A percentile compares a stretch with the other conserved stretches of the same genome.
Conservation (phyloP, 73 alveolate genomes). For the Paramecium sonneborni region DNA sequence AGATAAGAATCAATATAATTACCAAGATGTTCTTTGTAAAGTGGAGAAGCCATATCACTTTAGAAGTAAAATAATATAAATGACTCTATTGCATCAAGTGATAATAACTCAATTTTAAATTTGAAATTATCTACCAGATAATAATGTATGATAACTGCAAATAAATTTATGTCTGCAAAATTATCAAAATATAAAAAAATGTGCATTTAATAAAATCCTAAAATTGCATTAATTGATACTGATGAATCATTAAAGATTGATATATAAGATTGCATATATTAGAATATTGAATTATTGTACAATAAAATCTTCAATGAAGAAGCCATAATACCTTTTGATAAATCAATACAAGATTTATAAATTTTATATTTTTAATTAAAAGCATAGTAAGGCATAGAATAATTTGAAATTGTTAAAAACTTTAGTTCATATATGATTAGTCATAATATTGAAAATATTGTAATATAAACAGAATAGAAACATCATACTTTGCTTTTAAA, state of each 20-base stretch:
- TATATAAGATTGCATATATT: not conserved
- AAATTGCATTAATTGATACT: not conserved
- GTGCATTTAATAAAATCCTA: not conserved
- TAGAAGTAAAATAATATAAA: not conserved
- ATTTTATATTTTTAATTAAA: not conserved
- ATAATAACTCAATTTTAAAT: not conserved
- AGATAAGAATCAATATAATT: not conserved
- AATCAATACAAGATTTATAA: not conserved
- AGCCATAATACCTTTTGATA: not conserved
- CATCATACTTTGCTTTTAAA: not conserved
- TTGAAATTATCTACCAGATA: not conserved
- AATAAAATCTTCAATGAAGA: not conserved
- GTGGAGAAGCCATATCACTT: not conserved
- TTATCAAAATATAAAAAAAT: not conserved
- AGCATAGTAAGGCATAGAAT: not conserved
- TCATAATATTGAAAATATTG: not conserved
- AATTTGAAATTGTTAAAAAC: constrained; percentile 14
- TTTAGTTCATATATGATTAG: not conserved
- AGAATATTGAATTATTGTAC: not conserved
- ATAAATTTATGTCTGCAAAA: not conserved
- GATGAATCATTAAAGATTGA: not conserved
- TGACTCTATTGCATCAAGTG: not conserved
- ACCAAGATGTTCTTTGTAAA: not conserved
- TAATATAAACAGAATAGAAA: not conserved
- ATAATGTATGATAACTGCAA: not conserved